Evolutionary conservation across 192 early-diverging fungal species (phyloP), one percentile per base, ranked within the genome.

Genomic region (Umbelopsis sp.): DNA sequence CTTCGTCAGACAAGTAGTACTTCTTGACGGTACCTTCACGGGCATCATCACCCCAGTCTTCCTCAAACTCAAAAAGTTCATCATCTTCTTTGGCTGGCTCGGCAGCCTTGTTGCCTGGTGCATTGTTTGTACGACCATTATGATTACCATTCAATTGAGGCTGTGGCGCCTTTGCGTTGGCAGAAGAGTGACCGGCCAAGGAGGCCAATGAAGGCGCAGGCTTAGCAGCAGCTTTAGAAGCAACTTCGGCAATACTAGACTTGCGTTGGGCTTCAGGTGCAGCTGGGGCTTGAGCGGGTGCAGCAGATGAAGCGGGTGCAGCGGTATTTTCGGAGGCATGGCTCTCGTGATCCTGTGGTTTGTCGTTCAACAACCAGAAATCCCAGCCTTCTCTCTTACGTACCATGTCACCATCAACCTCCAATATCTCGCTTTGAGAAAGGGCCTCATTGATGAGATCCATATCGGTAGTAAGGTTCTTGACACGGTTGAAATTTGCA

Each of bases 401-500:
- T 50, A 88, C 83, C 37, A 79, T 84, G 55, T 69, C 68, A 25
- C 68, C 73, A 23, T 64, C 65, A 49, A 80, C 27, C 64, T 80
- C 72, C 11, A 82, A 41, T n/a, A 75, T 20, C 10, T 82, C 72
- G 3, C 83, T 88, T 2, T 70, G 49, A 21, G 74, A 75, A 22
- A 91, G 23, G 23, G 91, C 82, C 7, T 84, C 81, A 65, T 86
- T 84, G 55, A 92, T 84, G 48, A 92, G 71, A 13, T 79, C 79
- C 69, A 89, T 67, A 70, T 94, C 92, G 6, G 85, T 82, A 10
- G 91, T 89, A 37, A 92, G 80, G 15, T 74, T 73, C 78, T 90
- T 90, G 58, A 99, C 88, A 25, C 97, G 92, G 73, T 96, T 97
- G 79, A 99, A 99, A 55, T 86, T 87, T 23, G 91, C 88, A 66